Conservation (phyloP, 2,329 filamentous ascomycete species). For the Plectosphaerella cucumerina region DNA sequence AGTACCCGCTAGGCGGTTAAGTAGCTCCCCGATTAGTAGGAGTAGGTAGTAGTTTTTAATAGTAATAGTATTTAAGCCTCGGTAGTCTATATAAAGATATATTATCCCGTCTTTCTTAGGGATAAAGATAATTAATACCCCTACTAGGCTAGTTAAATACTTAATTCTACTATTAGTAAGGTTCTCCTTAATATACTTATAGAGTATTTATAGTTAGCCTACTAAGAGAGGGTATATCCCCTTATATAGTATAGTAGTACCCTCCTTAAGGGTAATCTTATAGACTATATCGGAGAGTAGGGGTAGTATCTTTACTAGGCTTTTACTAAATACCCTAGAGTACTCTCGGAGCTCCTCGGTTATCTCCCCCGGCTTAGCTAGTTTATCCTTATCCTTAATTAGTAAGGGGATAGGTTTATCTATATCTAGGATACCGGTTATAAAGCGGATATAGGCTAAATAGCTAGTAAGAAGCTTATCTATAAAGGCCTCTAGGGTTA, state of each 20-base stretch:
- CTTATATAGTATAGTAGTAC: too few species aligned
- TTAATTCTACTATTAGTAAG: neutral
- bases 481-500: too few species aligned
- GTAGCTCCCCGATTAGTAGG: constrained; percentile 25
- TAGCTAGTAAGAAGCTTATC: neutral
- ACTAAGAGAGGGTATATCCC: neutral
- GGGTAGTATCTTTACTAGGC: neutral
- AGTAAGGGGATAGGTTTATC: neutral
- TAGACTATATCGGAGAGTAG: too few species aligned
- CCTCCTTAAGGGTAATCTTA: too few species aligned
- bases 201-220: neutral
- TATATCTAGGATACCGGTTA: too few species aligned
- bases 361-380: neutral
- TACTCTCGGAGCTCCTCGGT: neutral
- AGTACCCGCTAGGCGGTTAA: constrained; percentile 16
- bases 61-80: neutral
- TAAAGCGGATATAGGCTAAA: neutral
- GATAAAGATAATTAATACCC: neutral
- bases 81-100: neutral
- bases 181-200: neutral
- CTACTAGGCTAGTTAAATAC: neutral
- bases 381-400: neutral
- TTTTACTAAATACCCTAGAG: neutral
- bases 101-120: neutral
- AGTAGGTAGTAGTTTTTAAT: constrained; percentile 15